Evolutionary conservation across 352 stramenopile genomes (phyloP).

Genomic region (Aphanomyces euteiches): DNA sequence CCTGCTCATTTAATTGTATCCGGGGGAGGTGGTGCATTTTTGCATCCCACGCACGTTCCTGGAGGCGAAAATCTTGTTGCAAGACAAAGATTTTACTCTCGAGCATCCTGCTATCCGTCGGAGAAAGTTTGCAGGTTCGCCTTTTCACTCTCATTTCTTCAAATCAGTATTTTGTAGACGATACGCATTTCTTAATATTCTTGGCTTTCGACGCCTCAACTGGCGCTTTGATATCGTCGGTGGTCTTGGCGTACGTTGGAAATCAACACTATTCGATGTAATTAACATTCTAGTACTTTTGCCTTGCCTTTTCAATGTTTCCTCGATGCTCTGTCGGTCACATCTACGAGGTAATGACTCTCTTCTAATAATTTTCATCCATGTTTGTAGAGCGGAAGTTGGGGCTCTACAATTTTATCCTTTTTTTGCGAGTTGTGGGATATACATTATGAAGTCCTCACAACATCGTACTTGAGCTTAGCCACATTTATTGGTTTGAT

Average conservation of each 20-base stretch:
- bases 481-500: conserved; percentile 56
- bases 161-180: conserved; percentile 40
- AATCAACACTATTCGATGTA: background rate
- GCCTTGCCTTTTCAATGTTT: conserved; percentile 90
- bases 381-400: conserved; percentile 40
- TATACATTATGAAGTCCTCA: conserved; percentile 66
- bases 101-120: conserved; percentile 79
- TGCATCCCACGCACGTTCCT: conserved; percentile 87
- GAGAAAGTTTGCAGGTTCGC: conserved; percentile 62
- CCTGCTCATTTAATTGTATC: conserved; percentile 82
- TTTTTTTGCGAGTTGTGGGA: conserved; percentile 56
- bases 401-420: conserved; percentile 38
- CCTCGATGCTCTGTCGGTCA: conserved; percentile 79
- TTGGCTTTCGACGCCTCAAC: conserved; percentile 89
- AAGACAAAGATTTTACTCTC: conserved; percentile 67
- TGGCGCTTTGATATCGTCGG: conserved; percentile 92
- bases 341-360: conserved; percentile 47
- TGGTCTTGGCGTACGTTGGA: conserved; percentile 59
- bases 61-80: conserved; percentile 49
- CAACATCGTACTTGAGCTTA: conserved; percentile 70
- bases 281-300: conserved; percentile 70
- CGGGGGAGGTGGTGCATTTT: conserved; percentile 83
- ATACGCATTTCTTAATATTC: conserved; percentile 77
- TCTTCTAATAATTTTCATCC: background rate
- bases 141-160: no score